Evolutionary conservation across 1,139 yeast species (phyloP).

Genomic region (Nakaseomyces uthaithaninus): DNA sequence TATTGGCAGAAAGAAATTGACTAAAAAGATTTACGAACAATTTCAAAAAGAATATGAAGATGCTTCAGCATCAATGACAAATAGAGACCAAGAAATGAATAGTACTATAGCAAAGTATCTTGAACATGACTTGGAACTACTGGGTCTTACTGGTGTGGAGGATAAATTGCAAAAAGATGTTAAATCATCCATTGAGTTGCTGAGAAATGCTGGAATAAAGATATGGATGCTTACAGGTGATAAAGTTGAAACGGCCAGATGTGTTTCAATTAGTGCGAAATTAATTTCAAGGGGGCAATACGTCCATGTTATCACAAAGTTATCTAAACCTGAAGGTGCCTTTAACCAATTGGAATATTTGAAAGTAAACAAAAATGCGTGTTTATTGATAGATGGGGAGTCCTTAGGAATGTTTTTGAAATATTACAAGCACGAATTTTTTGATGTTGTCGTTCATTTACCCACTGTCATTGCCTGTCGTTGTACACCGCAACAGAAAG

Average conservation of each 20-base stretch:
- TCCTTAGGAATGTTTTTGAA: constrained; percentile 65
- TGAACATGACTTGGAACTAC: constrained; percentile 75
- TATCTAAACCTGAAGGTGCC: constrained; percentile 55
- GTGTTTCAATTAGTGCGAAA: constrained; percentile 92
- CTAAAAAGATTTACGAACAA: constrained; percentile 45
- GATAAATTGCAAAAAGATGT: constrained; percentile 89
- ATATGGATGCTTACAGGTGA: constrained; percentile 99
- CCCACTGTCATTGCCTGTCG: constrained; percentile 97
- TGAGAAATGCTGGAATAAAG: constrained; percentile 92
- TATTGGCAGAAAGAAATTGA: constrained; percentile 70
- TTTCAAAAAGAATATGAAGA: constrained; percentile 58
- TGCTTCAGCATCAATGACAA: constrained; percentile 71
- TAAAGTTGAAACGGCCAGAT: constrained; percentile 94
- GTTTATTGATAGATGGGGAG: constrained; percentile 89
- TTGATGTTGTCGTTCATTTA: constrained; percentile 61
- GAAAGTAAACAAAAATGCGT: constrained; percentile 56
- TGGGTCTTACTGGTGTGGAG: constrained; percentile 96
- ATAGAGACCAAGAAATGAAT: constrained; percentile 69
- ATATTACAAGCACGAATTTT: constrained; percentile 60
- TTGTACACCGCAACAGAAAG: constrained; percentile 98
- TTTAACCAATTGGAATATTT: constrained; percentile 66
- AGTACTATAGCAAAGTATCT: constrained; percentile 57
- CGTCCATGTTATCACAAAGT: constrained; percentile 74
- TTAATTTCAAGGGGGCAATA: constrained; percentile 89
- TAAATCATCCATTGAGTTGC: constrained; percentile 80